Evolutionary conservation across 495 filamentous ascomycete species (phyloP).

Genomic region (Massariosphaeria phaeospora): DNA sequence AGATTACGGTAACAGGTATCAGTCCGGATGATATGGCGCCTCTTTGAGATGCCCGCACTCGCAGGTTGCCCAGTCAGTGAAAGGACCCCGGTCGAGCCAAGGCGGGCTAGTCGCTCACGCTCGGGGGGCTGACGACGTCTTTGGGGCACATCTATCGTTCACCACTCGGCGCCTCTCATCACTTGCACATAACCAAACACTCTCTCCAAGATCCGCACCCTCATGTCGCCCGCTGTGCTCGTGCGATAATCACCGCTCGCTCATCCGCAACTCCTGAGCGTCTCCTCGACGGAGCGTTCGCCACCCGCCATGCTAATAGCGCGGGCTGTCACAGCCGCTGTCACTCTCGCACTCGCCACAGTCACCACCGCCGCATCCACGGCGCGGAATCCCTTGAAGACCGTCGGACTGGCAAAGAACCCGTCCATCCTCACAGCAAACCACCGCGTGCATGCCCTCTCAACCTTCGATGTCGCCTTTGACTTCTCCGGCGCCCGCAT

Average conservation of each 20-base stretch:
- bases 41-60: too few species aligned
- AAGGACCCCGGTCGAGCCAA: too few species aligned
- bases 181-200: neutral
- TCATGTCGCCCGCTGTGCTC: conserved; percentile 25
- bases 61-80: too few species aligned
- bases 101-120: too few species aligned
- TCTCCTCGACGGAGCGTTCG: conserved; percentile 25
- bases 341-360: conserved; percentile 8
- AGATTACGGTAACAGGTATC: too few species aligned
- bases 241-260: conserved; percentile 5
- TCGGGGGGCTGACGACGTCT: neutral
- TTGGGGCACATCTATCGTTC: neutral
- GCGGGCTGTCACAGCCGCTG: conserved; percentile 9
- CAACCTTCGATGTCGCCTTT: conserved; percentile 80
- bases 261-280: neutral
- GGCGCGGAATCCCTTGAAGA: conserved; percentile 68
- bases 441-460: conserved; percentile 69
- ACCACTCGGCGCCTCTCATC: neutral
- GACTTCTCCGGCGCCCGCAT: conserved; percentile 61
- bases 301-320: conserved; percentile 17
- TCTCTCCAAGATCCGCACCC: neutral
- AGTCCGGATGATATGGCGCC: too few species aligned
- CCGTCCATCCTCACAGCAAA: conserved; percentile 72
- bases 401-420: conserved; percentile 68
- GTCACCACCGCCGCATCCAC: conserved; percentile 59